A percentile compares a stretch with the other conserved stretches of the same genome.
These are phyloP conservation scores for Aquanectria penicillioides DNA, from an alignment of 2,329 filamentous ascomycete species.

Conservation along the genomic window DNA sequence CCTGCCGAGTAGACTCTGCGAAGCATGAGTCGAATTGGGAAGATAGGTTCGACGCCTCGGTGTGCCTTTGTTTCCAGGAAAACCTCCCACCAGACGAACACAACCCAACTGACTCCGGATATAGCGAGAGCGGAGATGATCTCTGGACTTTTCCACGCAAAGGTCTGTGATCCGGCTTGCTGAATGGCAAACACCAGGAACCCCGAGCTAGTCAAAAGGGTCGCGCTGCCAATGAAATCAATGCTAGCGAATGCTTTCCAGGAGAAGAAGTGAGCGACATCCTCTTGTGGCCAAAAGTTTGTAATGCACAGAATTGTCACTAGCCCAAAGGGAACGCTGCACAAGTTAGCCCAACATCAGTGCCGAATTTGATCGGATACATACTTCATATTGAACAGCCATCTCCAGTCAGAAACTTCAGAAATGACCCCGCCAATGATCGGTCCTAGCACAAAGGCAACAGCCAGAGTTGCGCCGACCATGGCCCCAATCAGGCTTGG, in stretches of 20 bases:
- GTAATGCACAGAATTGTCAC: slow-evolving; percentile 58
- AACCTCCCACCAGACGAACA: slow-evolving; percentile 63
- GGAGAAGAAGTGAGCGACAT: slow-evolving; percentile 49
- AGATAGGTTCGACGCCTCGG: slow-evolving; percentile 62
- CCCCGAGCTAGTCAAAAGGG: slow-evolving; percentile 62
- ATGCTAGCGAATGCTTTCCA: slow-evolving; percentile 57
- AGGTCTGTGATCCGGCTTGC: slow-evolving; percentile 63
- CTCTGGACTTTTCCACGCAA: slow-evolving; percentile 61
- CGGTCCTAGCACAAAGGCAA: slow-evolving; percentile 68
- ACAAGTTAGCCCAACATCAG: slow-evolving; percentile 22
- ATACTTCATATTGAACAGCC: slow-evolving; percentile 72
- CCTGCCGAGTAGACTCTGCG: slow-evolving; percentile 62
- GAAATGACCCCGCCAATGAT: slow-evolving; percentile 67
- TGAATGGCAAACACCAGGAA: slow-evolving; percentile 67
- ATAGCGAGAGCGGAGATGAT: slow-evolving; percentile 61
- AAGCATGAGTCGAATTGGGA: slow-evolving; percentile 60
- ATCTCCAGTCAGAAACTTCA: slow-evolving; percentile 64
- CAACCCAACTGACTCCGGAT: slow-evolving; percentile 57
- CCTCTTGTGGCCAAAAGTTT: slow-evolving; percentile 56
- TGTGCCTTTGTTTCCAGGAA: slow-evolving; percentile 51
- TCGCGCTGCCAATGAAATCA: slow-evolving; percentile 62
- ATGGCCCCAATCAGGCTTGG: slow-evolving; percentile 65
- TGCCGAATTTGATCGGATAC: slow-evolving; percentile 24
- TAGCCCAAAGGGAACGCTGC: slow-evolving; percentile 60
- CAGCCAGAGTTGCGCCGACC: slow-evolving; percentile 64